phyloP scores from a whole-genome alignment of 345 rosid species.

The Arabidopsis arenosa region DNA sequence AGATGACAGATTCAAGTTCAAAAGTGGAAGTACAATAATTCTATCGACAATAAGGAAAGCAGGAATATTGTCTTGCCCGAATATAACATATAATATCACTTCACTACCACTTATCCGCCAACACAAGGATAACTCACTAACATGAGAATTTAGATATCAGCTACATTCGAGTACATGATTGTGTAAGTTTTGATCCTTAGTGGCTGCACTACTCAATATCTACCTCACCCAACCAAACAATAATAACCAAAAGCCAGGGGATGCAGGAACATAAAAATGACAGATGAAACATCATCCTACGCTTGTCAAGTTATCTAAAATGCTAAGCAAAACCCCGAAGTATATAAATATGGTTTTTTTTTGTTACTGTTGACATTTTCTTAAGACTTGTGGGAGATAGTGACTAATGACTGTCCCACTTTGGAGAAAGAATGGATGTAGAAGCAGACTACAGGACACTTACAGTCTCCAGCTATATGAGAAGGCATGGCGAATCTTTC shows the following conservation, averaged over 20 bases:
- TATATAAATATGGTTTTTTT: not conserved
- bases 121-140: not conserved
- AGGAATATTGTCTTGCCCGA: constrained; percentile 18
- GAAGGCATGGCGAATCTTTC: constrained; percentile 77
- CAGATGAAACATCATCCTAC: constrained; percentile 6
- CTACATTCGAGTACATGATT: not conserved
- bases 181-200: constrained; percentile 11
- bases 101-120: not conserved
- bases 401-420: not conserved
- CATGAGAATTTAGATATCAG: not conserved
- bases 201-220: not conserved
- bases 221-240: not conserved
- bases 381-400: not conserved
- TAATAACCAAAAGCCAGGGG: not conserved
- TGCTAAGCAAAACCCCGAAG: not conserved
- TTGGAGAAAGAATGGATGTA: constrained; percentile 1
- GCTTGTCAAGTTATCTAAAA: constrained; percentile 11
- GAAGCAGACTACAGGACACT: constrained; percentile 42
- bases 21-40: constrained; percentile 15
- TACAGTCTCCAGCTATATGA: constrained; percentile 95
- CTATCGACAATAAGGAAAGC: constrained; percentile 35
- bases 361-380: constrained; percentile 9
- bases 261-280: not conserved
- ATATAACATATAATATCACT: not conserved
- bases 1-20: not conserved